A percentile compares a stretch with the other conserved stretches of the same genome.
Evolutionary conservation across 2,329 filamentous ascomycete genomes (phyloP).

Genomic region (Sporothrix curviconia): DNA sequence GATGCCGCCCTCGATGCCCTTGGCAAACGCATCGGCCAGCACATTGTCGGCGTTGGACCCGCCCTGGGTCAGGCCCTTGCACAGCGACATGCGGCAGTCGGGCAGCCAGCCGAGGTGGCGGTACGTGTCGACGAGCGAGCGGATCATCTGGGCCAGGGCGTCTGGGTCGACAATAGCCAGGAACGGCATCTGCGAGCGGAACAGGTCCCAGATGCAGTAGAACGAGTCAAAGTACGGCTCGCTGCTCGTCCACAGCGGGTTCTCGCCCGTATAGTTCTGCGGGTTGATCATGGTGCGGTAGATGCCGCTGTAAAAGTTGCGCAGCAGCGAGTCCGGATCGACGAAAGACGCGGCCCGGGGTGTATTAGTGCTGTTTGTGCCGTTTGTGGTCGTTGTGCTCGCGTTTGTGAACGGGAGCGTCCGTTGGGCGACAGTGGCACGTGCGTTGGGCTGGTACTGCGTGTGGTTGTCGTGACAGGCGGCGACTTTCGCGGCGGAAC

Average conservation of each 20-base stretch:
- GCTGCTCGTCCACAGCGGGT: constrained; percentile 56
- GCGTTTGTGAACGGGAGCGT: background rate
- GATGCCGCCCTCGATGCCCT: constrained; percentile 55
- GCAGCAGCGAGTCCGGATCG: constrained; percentile 43
- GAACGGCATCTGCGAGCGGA: constrained; percentile 62
- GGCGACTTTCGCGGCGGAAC: background rate
- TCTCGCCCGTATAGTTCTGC: constrained; percentile 69
- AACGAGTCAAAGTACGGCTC: constrained; percentile 72
- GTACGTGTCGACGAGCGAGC: constrained; percentile 67
- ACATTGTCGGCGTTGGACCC: constrained; percentile 69
- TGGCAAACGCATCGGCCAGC: constrained; percentile 60
- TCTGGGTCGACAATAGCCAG: constrained; percentile 61
- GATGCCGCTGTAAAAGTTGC: constrained; percentile 64
- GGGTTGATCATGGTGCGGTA: constrained; percentile 68
- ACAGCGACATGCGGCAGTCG: constrained; percentile 70
- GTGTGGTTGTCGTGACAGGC: background rate
- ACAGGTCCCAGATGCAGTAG: constrained; percentile 72
- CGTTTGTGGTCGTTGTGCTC: background rate
- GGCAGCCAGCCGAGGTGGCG: constrained; percentile 63
- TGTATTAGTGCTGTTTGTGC: background rate
- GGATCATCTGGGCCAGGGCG: constrained; percentile 59
- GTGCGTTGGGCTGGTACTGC: background rate
- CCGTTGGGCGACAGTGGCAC: background rate
- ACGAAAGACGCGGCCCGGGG: constrained; percentile 34
- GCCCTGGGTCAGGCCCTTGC: constrained; percentile 67